phyloP scores from a whole-genome alignment of 805 yeast species.

The Candida andamanensis region DNA sequence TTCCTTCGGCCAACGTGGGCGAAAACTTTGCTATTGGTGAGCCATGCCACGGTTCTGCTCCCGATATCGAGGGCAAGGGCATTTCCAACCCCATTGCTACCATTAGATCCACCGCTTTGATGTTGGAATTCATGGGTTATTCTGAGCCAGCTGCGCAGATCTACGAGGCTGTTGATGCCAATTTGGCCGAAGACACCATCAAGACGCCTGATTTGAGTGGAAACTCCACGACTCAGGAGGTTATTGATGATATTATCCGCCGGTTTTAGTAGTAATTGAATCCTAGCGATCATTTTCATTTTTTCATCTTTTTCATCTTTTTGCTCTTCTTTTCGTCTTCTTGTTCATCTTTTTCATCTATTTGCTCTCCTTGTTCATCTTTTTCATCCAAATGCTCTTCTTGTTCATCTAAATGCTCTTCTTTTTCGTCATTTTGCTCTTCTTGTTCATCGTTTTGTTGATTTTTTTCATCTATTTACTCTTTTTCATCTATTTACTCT shows the following conservation, averaged over 20 bases:
- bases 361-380: slow-evolving; percentile 1
- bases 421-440: slow-evolving; percentile 1
- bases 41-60: slow-evolving; percentile 99
- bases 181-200: slow-evolving; percentile 70
- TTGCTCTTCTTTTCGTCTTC: neutral
- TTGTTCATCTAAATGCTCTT: neutral
- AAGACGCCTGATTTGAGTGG: slow-evolving; percentile 98
- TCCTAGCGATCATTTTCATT: slow-evolving; percentile 7
- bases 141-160: slow-evolving; percentile 86
- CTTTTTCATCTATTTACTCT: too few relatives aligned
- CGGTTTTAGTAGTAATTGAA: slow-evolving; percentile 25
- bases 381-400: slow-evolving; percentile 1
- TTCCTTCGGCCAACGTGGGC: slow-evolving; percentile 97
- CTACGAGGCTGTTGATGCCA: slow-evolving; percentile 91
- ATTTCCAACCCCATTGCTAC: slow-evolving; percentile 97
- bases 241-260: slow-evolving; percentile 72
- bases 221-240: slow-evolving; percentile 77
- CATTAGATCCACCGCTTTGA: slow-evolving; percentile 90
- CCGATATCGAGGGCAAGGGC: slow-evolving; percentile 95
- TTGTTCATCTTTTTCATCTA: slow-evolving; percentile 1
- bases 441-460: neutral
- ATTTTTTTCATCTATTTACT: neutral
- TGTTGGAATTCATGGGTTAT: slow-evolving; percentile 96
- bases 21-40: slow-evolving; percentile 95
- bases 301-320: slow-evolving; percentile 1